Conservation (phyloP, 75 land plant species). For the Adiantum capillusveneris region DNA sequence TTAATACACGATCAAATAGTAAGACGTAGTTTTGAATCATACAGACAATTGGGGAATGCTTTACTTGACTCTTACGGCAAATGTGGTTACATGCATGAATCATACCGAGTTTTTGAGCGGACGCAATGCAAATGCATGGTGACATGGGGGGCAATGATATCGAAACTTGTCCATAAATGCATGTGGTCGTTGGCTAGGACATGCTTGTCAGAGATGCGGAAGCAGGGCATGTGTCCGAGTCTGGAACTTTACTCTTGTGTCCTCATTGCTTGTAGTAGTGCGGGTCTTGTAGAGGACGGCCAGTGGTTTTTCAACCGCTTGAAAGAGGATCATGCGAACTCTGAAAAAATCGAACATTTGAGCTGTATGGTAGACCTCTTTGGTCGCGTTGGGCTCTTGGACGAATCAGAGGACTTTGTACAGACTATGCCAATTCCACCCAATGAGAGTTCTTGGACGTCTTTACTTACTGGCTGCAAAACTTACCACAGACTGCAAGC, state of each 20-base stretch:
- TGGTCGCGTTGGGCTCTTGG: conserved; percentile 14
- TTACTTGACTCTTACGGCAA: not conserved
- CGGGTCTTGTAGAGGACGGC: conserved; percentile 18
- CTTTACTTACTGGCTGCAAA: conserved; percentile 15
- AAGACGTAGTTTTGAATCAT: not conserved
- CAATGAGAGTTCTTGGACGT: conserved; percentile 16
- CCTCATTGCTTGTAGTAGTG: conserved; percentile 17
- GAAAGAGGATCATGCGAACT: conserved; percentile 9
- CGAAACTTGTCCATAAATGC: too few relatives aligned
- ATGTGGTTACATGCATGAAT: not conserved
- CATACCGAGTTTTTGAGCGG: not conserved
- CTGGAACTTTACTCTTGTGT: conserved; percentile 3
- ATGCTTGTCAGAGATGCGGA: not conserved
- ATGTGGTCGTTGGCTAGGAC: not conserved
- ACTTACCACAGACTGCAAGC: not conserved
- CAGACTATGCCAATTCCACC: conserved; percentile 17
- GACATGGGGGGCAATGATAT: too few relatives aligned
- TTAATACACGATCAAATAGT: not conserved
- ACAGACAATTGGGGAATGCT: not conserved
- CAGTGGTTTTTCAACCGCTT: conserved; percentile 14
- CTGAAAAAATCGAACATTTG: conserved; percentile 12
- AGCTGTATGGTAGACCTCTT: conserved; percentile 25
- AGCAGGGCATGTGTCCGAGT: not conserved
- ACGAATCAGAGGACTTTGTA: conserved; percentile 16
- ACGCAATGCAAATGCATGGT: not conserved